Evolutionary conservation across 176 grass and related monocot species (phyloP).

Genomic region (Panicum miliaceum): DNA sequence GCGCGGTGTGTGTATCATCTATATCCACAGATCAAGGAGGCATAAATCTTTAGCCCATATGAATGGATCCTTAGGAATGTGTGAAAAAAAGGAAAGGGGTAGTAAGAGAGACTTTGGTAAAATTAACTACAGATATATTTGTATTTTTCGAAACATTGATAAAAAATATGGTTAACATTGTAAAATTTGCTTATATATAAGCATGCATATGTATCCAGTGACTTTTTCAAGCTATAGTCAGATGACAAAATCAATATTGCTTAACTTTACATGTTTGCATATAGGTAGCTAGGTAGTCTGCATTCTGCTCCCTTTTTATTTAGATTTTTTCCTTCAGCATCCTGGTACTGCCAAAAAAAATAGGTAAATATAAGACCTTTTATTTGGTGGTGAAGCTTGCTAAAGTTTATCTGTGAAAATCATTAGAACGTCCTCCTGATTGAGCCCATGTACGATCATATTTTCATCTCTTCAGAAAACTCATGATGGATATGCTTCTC

Average conservation of each 20-base stretch:
- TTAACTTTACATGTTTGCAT: background rate
- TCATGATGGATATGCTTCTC: background rate
- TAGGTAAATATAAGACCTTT: background rate
- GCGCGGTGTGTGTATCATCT: background rate
- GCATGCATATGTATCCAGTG: background rate
- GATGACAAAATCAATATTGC: background rate
- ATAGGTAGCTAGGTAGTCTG: background rate
- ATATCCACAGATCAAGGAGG: background rate
- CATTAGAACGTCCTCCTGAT: background rate
- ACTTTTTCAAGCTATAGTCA: background rate
- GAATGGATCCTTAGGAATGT: background rate
- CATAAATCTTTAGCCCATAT: background rate
- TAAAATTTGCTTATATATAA: background rate
- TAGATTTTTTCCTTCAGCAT: background rate
- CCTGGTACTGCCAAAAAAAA: background rate
- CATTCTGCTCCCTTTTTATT: background rate
- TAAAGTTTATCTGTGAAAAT: background rate
- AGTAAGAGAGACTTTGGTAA: background rate
- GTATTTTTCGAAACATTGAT: background rate
- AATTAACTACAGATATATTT: background rate
- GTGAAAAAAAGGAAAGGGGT: background rate
- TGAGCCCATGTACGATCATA: background rate
- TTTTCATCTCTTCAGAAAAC: slow-evolving; percentile 16
- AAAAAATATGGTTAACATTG: background rate
- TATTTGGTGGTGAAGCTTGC: background rate